Base-by-base conservation (phyloP, 2,329 filamentous ascomycete species). In the Raffaelea arxii region DNA sequence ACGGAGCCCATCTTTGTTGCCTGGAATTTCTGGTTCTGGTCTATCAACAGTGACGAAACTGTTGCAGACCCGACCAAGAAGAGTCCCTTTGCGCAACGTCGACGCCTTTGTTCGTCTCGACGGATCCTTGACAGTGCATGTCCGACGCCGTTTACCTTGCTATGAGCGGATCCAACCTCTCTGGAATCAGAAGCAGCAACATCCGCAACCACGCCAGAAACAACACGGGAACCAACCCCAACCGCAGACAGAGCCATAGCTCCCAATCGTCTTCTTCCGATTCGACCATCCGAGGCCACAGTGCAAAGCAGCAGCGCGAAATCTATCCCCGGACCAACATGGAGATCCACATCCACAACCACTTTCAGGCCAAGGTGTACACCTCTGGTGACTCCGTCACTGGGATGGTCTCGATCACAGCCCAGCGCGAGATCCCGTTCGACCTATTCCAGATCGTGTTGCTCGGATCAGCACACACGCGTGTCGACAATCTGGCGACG, bases 331-430 rank as follows among this genome's bases (percentile, higher is more conserved):
- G 62, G 54, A 56, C 68, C 32, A 63, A 58, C 55, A 67, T 78
- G 55, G 62, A 65, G 38, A 63, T 80, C 58, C 62, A 66, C 44
- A 65, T 80, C 44, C 64, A 74, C 54, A 66, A 71, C 58, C 72
- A 79, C 64, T 77, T 68, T 60, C 66, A 54, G 51, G 68, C 71
- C 56, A 76, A 74, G 58, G 67, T 77, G 41, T 80, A 78, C 60
- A 76, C 72, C 4, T 72, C 75, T 1, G 67, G 68, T n/a, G 74
- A 73, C 14, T 60, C 66, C 50, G 62, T 80, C 42, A 62, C 65
- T 10, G 76, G 76, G 45, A 62, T 68, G 37, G 72, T 71, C 50
- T 58, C 64, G 47, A 66, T 80, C 57, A 66, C 58, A 30, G 60
- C 70, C 10, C 58, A 58, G 38, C 65, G 63, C 41, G 68, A 77